Percentiles rank a stretch among this genome's conserved stretches.
These are phyloP conservation scores for Xylaria curta DNA, from an alignment of 495 filamentous ascomycete genomes.

Conservation along the genomic window DNA sequence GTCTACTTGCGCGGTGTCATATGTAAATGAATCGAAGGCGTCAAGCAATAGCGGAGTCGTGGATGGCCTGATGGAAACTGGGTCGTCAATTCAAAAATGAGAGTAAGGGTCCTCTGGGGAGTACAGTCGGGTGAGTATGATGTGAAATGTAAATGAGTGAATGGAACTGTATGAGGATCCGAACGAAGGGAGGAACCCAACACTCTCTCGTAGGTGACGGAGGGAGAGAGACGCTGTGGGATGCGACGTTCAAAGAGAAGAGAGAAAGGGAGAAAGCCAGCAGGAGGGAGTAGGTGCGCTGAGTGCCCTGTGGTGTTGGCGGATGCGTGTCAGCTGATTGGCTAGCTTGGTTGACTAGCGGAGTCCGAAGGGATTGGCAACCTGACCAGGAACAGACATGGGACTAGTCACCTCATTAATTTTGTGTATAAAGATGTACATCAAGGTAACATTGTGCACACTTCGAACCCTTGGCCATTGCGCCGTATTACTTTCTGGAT, in stretches of 20 bases:
- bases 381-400: slow-evolving; percentile 16
- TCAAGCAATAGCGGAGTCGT: slow-evolving; percentile 25
- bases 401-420: slow-evolving; percentile 16
- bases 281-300: slow-evolving; percentile 31
- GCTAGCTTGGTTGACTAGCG: neutral
- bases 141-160: slow-evolving; percentile 38
- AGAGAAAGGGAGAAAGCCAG: slow-evolving; percentile 32
- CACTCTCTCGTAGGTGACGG: slow-evolving; percentile 34
- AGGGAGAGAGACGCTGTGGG: slow-evolving; percentile 38
- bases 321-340: slow-evolving; percentile 13
- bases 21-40: slow-evolving; percentile 31
- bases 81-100: slow-evolving; percentile 30
- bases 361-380: slow-evolving; percentile 26
- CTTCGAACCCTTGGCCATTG: neutral
- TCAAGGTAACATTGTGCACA: neutral
- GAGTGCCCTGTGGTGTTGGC: slow-evolving; percentile 20
- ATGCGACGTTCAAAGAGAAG: slow-evolving; percentile 43
- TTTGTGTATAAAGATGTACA: slow-evolving; percentile 1
- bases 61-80: slow-evolving; percentile 27
- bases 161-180: slow-evolving; percentile 42
- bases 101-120: slow-evolving; percentile 35
- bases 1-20: slow-evolving; percentile 33
- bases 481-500: neutral
- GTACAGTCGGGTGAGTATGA: slow-evolving; percentile 30
- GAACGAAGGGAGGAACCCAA: slow-evolving; percentile 35